Percentiles rank a stretch among this genome's conserved stretches.
Evolutionary conservation across 2,329 filamentous ascomycete species (phyloP).

Genomic region (Alternaria sp.): DNA sequence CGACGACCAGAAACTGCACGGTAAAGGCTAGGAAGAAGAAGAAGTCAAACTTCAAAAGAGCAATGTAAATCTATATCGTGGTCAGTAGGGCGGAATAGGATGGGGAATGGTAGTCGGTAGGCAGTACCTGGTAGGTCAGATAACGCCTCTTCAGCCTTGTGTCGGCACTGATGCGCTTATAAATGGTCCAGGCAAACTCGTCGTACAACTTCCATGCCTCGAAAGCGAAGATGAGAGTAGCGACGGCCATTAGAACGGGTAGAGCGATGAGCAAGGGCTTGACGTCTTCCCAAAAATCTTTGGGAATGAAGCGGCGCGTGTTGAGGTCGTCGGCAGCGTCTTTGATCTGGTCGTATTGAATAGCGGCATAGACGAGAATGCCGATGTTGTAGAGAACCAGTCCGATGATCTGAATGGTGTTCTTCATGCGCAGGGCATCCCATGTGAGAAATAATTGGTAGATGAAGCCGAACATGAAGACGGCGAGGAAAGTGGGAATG

Average conservation of each 20-base stretch:
- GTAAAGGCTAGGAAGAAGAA: constrained; percentile 99
- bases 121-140: constrained; percentile 86
- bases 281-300: constrained; percentile 72
- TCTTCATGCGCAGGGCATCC: constrained; percentile 92
- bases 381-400: constrained; percentile 92
- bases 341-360: constrained; percentile 90
- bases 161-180: constrained; percentile 98
- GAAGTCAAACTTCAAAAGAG: constrained; percentile 97
- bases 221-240: constrained; percentile 75
- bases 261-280: constrained; percentile 83
- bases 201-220: constrained; percentile 96
- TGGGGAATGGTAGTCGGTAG: background rate
- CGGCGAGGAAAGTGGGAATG: constrained; percentile 92
- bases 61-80: constrained; percentile 85
- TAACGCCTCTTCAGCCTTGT: constrained; percentile 96
- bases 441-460: constrained; percentile 91
- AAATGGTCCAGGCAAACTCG: constrained; percentile 98
- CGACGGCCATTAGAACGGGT: constrained; percentile 80
- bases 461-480: constrained; percentile 97
- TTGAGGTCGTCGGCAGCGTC: constrained; percentile 71
- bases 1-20: constrained; percentile 95
- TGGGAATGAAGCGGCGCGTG: constrained; percentile 55
- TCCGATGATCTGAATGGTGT: constrained; percentile 98
- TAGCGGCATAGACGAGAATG: constrained; percentile 88
- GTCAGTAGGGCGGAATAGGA: constrained; percentile 22